Percentiles rank a stretch among this genome's conserved stretches.
Evolutionary conservation across 2,329 filamentous ascomycete species (phyloP).

Genomic region (Dothistroma septosporum): DNA sequence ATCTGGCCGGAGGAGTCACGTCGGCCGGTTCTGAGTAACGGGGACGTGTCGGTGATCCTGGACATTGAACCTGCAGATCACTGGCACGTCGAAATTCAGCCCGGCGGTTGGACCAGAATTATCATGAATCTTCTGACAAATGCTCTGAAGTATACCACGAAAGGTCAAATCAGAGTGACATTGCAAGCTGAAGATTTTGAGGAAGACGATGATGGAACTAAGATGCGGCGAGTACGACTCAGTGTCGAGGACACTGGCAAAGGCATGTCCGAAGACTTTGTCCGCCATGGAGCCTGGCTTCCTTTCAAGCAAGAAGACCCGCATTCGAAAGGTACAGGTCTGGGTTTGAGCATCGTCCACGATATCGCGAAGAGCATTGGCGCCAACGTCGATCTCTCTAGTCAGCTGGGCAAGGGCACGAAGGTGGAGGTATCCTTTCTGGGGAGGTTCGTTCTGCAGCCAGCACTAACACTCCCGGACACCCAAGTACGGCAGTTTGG

Average conservation of each 20-base stretch:
- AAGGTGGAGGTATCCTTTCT: neutral
- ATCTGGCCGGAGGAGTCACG: neutral
- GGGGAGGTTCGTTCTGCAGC: neutral
- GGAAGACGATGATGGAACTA: neutral
- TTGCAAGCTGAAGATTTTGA: neutral
- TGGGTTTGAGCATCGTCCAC: conserved; percentile 1
- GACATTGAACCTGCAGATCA: neutral
- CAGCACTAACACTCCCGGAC: neutral
- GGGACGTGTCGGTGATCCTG: conserved; percentile 2
- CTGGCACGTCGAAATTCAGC: neutral
- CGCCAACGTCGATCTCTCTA: conserved; percentile 29
- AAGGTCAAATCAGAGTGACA: neutral
- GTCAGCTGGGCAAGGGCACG: conserved; percentile 10
- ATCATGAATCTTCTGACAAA: neutral
- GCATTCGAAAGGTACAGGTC: neutral
- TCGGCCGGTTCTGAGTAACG: neutral
- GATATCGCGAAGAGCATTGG: conserved; percentile 28
- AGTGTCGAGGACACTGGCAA: neutral
- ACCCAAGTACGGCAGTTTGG: neutral
- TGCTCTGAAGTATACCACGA: conserved; percentile 1
- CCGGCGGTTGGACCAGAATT: neutral
- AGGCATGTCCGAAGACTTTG: neutral
- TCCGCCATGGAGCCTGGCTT: neutral
- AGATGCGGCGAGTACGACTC: neutral
- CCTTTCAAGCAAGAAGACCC: conserved; percentile 1